Conservation (phyloP, 306 rosid species). For the Luffa acutangula region DNA sequence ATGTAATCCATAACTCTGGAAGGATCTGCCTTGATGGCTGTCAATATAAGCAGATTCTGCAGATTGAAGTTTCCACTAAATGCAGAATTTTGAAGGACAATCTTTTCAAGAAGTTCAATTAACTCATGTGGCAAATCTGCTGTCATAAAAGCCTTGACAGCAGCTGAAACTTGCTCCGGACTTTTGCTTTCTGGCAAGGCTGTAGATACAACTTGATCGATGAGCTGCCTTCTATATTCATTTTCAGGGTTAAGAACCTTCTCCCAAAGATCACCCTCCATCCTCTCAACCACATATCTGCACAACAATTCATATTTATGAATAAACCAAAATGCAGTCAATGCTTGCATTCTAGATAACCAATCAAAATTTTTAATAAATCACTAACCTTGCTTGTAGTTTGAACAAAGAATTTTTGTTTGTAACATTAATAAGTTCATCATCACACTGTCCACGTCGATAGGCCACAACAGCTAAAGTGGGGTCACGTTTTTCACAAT, state of each 20-base stretch:
- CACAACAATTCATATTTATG: constrained; percentile 3
- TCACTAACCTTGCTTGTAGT: constrained; percentile 93
- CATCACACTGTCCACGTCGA: constrained; percentile 96
- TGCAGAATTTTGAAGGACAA: constrained; percentile 98
- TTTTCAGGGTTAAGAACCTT: constrained; percentile 84
- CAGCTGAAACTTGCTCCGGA: constrained; percentile 98
- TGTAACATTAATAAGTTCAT: constrained; percentile 90
- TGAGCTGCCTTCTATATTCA: constrained; percentile 83
- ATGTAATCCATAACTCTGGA: constrained; percentile 98
- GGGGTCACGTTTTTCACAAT: constrained; percentile 99
- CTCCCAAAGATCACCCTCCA: constrained; percentile 96
- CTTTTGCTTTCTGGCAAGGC: constrained; percentile 99
- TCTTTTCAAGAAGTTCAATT: constrained; percentile 99
- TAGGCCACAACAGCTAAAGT: constrained; percentile 97
- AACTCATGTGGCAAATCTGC: constrained; percentile 97
- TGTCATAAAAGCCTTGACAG: constrained; percentile 99
- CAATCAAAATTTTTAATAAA: constrained; percentile 4
- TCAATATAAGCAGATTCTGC: constrained; percentile 88
- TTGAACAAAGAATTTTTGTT: constrained; percentile 92
- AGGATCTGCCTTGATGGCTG: constrained; percentile 95
- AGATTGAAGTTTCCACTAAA: constrained; percentile 98
- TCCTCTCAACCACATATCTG: constrained; percentile 99
- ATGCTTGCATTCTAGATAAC: background rate
- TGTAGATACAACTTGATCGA: constrained; percentile 96
- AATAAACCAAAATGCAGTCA: constrained; percentile 12